These are phyloP conservation scores for Teunomyces funiuensis DNA, from an alignment of 805 yeast species.

Conservation along the genomic window DNA sequence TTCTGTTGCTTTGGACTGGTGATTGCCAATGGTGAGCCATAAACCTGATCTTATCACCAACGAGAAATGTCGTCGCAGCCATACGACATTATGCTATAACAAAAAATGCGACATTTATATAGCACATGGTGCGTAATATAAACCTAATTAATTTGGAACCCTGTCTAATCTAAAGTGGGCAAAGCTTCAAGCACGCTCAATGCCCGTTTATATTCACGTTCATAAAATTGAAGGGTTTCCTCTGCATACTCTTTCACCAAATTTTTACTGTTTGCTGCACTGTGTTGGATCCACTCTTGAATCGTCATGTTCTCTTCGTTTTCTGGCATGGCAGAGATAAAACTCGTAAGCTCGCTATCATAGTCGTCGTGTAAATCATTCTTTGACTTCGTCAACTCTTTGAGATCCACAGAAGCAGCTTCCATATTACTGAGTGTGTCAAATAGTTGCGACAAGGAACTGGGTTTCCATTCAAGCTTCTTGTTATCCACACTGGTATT, in stretches of 20 bases:
- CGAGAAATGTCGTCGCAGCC: slow-evolving; percentile 4
- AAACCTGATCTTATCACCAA: not conserved
- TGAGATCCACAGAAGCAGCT: slow-evolving; percentile 35
- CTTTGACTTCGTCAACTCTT: slow-evolving; percentile 31
- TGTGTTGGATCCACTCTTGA: slow-evolving; percentile 63
- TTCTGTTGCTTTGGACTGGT: not conserved
- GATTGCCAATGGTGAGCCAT: slow-evolving; percentile 6
- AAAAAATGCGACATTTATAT: not conserved
- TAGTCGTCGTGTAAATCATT: slow-evolving; percentile 56
- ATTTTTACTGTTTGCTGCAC: slow-evolving; percentile 53
- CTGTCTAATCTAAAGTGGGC: slow-evolving; percentile 22
- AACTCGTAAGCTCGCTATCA: slow-evolving; percentile 64
- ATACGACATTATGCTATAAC: slow-evolving; percentile 2
- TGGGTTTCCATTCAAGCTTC: slow-evolving; percentile 11
- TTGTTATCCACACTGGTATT: not conserved
- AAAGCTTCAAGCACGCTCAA: slow-evolving; percentile 38
- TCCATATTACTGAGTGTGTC: slow-evolving; percentile 28
- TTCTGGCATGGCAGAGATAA: slow-evolving; percentile 68
- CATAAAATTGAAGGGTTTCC: slow-evolving; percentile 48
- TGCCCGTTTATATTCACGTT: slow-evolving; percentile 51
- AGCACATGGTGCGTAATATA: not conserved
- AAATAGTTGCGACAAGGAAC: slow-evolving; percentile 10
- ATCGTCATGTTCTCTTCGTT: slow-evolving; percentile 68
- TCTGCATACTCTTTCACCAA: slow-evolving; percentile 48
- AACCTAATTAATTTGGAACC: not conserved